phyloP scores from a whole-genome alignment of 1,139 yeast genomes.

The Hansenula sp. region DNA sequence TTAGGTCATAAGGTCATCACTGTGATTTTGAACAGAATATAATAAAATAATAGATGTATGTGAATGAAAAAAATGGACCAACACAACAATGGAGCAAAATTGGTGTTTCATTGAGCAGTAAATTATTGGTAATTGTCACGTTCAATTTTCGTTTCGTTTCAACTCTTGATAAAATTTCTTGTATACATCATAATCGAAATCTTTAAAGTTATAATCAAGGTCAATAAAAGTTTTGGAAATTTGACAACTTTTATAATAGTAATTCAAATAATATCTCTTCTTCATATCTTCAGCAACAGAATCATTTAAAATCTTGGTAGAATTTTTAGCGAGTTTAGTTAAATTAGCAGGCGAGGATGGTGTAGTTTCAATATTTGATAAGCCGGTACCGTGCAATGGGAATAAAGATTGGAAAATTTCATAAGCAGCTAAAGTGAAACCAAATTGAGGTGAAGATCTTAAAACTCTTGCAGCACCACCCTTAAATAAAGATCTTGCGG shows the following conservation, averaged over 20 bases:
- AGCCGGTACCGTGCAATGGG: conserved; percentile 39
- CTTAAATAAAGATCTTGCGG: conserved; percentile 80
- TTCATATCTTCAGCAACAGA: conserved; percentile 9
- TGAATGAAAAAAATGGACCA: not conserved
- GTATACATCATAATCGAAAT: conserved; percentile 51
- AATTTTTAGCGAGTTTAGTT: conserved; percentile 8
- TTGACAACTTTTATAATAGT: conserved; percentile 60
- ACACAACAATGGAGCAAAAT: no score
- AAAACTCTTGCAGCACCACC: conserved; percentile 95
- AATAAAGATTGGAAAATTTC: conserved; percentile 70
- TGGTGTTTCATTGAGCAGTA: no score
- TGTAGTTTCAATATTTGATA: conserved; percentile 17
- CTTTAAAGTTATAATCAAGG: conserved; percentile 58
- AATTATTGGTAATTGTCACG: no score
- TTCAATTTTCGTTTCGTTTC: conserved; percentile 16
- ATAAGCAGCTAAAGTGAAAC: conserved; percentile 94
- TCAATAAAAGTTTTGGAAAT: conserved; percentile 59
- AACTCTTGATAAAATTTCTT: conserved; percentile 41
- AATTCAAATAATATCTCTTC: conserved; percentile 27
- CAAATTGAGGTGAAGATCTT: conserved; percentile 97
- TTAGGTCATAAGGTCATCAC: conserved; percentile 1
- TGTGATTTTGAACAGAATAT: not conserved
- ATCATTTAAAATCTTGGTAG: conserved; percentile 7
- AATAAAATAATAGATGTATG: not conserved
- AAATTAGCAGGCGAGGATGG: conserved; percentile 8